Evolutionary conservation across 106 monocot genomes (phyloP).

Genomic region (Dioscorea dumetorum): DNA sequence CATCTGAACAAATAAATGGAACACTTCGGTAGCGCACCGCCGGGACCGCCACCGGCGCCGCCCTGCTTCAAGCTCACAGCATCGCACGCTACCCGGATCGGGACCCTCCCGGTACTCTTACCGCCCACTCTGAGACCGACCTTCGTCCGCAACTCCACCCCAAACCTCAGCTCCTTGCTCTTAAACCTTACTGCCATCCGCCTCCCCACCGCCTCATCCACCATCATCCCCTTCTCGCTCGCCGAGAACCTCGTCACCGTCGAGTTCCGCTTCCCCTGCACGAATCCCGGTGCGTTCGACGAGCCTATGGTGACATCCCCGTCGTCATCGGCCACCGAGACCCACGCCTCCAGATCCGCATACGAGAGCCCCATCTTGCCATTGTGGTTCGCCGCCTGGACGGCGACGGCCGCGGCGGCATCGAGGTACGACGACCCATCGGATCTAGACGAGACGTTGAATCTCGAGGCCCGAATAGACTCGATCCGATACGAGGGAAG

Average conservation of each 20-base stretch:
- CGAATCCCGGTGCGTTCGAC: conserved; percentile 23
- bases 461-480: conserved; percentile 14
- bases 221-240: conserved; percentile 27
- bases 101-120: conserved; percentile 21
- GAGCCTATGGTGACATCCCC: conserved; percentile 38
- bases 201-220: conserved; percentile 45
- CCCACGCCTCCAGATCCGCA: conserved; percentile 18
- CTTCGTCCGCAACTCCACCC: conserved; percentile 34
- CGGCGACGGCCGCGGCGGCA: conserved; percentile 5
- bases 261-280: conserved; percentile 28
- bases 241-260: conserved; percentile 23
- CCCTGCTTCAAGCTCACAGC: conserved; percentile 34
- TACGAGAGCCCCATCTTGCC: conserved; percentile 41
- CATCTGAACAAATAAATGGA: conserved; percentile 29
- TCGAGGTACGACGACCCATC: conserved; percentile 39
- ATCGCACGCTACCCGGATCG: conserved; percentile 40
- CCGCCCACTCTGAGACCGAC: conserved; percentile 17
- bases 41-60: not conserved
- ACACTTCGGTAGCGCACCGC: conserved; percentile 22
- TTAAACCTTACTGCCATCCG: conserved; percentile 26
- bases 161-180: conserved; percentile 25
- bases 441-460: conserved; percentile 23
- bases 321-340: conserved; percentile 39
- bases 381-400: conserved; percentile 53
- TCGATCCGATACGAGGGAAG: conserved; percentile 44